Conservation (phyloP, 805 yeast species). For the Wickerhamomyces alni region DNA sequence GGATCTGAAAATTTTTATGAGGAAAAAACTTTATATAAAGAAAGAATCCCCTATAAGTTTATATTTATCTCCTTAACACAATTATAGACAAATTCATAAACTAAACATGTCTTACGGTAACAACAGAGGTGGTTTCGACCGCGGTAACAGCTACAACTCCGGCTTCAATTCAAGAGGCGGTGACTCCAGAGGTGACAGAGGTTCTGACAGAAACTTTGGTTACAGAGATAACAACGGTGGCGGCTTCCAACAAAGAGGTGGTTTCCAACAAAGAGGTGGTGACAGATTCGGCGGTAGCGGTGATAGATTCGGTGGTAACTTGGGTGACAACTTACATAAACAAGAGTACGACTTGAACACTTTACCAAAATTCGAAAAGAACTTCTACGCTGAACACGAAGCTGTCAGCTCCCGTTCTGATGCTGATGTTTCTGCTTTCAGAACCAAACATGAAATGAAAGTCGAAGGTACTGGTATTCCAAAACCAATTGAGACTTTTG, state of each 20-base stretch:
- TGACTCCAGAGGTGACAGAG: constrained; percentile 26
- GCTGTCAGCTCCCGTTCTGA: constrained; percentile 70
- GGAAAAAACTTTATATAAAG: too few relatives aligned
- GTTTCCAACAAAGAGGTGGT: constrained; percentile 26
- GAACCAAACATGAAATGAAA: constrained; percentile 83
- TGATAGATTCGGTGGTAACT: constrained; percentile 35
- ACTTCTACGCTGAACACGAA: constrained; percentile 86
- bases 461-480: constrained; percentile 82
- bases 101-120: constrained; percentile 14
- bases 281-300: constrained; percentile 35
- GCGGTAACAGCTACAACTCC: constrained; percentile 17
- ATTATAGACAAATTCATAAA: background rate
- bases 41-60: too few relatives aligned
- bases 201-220: constrained; percentile 27
- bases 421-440: constrained; percentile 65
- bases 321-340: constrained; percentile 52
- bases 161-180: constrained; percentile 23
- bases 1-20: too few relatives aligned
- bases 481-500: constrained; percentile 86
- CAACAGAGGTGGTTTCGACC: constrained; percentile 11
- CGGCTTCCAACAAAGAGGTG: constrained; percentile 30
- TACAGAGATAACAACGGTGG: constrained; percentile 33
- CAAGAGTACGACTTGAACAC: constrained; percentile 79
- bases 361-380: constrained; percentile 88
- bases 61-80: background rate